phyloP scores from a whole-genome alignment of 805 yeast species.

The Cyberlindnera maclurae region DNA sequence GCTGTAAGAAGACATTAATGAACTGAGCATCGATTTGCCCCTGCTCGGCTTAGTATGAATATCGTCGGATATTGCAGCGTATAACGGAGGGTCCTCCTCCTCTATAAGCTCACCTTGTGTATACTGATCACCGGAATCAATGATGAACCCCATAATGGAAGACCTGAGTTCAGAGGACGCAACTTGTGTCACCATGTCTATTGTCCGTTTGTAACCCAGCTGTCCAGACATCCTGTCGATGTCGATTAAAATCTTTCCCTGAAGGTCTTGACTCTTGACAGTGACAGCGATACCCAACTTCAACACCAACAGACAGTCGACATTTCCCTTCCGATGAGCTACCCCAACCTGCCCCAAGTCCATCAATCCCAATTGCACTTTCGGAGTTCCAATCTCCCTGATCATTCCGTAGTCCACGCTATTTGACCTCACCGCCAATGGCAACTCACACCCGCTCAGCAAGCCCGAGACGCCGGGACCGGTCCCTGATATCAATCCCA shows the following conservation, averaged over 20 bases:
- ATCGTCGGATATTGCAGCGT: conserved; percentile 5
- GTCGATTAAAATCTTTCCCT: too few species aligned
- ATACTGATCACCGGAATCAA: conserved; percentile 10
- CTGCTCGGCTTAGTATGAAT: neutral
- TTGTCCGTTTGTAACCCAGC: conserved; percentile 2
- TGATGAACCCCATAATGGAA: conserved; percentile 4
- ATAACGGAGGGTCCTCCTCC: conserved; percentile 3
- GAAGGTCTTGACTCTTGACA: neutral
- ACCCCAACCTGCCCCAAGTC: conserved; percentile 9
- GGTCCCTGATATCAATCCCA: conserved; percentile 3
- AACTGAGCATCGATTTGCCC: neutral
- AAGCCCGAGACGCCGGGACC: neutral
- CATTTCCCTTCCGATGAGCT: conserved; percentile 5
- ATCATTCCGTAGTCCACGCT: neutral
- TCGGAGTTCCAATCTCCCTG: neutral
- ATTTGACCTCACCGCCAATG: conserved; percentile 2
- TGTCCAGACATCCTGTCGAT: too few species aligned
- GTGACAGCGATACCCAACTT: neutral
- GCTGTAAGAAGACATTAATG: conserved; percentile 4
- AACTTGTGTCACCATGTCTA: conserved; percentile 1
- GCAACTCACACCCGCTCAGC: conserved; percentile 2
- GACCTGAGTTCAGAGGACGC: neutral
- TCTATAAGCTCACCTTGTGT: neutral
- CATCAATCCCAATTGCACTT: conserved; percentile 6
- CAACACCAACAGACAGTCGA: neutral